Base-by-base conservation (phyloP, 345 rosid species). In the Lenwebbia sp. region DNA sequence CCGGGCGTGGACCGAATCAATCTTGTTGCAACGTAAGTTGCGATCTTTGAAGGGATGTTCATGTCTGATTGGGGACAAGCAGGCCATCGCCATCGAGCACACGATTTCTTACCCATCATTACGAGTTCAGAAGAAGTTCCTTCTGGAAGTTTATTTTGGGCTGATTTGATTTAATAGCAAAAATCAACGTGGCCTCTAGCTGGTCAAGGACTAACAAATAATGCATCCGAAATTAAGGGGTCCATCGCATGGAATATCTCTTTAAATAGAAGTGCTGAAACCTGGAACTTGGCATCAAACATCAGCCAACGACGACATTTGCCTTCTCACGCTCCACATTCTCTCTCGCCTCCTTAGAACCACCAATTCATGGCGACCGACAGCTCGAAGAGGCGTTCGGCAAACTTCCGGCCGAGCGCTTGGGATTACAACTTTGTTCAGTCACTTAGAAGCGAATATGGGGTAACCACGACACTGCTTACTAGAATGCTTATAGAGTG, bases 381-480 rank as follows among this genome's bases (percentile, higher is more conserved):
- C 11, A 13, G 44, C 44, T 37, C 7, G 17, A 7, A 19, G 54
- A 28, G 84, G 44, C 84, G 84, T 1, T 41, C 87, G 0, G 85
- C 88, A 6, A 87, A 87, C 44, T 87, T 60, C 86, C 49, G 37
- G 50, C 88, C 88, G 3, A 83, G 88, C 26, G 75, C 84, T 26
- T 87, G 88, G 86, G 88, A 87, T 57, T 83, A 87, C 26, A 10
- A 30, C 83, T 70, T 40, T 15, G 83, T 84, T 37, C 88, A 74
- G 54, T 84, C 88, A 5, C 62, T 87, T 1, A 56, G 83, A 74
- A 52, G 49, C 41, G 83, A 47, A 23, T 75, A 40, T 28, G 5
- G 25, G 25, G 85, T 86, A 83, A n/a, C 23, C 33, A 13, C 28
- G 49, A 52, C 23, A 14, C 52, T 23, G 33, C 5, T 10, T 37